Evolutionary conservation across 768 basidiomycete species (phyloP).

Genomic region (Russula ochroleuca): DNA sequence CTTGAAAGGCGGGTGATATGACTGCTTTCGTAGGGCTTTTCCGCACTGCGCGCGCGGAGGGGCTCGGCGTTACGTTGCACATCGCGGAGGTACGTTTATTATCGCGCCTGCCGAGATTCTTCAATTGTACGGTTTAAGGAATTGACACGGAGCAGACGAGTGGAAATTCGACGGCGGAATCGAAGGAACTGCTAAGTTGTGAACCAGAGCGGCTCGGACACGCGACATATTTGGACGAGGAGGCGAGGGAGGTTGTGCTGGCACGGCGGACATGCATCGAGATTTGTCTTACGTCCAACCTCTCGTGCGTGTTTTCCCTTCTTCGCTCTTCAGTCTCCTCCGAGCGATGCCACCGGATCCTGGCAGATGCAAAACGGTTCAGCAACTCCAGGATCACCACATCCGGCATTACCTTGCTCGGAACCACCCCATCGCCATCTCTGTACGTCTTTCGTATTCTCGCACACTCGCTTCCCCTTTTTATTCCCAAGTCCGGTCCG

Average conservation of each 20-base stretch:
- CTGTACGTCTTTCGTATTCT: constrained; percentile 45
- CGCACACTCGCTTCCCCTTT: constrained; percentile 5
- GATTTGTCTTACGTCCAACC: constrained; percentile 77
- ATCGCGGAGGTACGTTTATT: constrained; percentile 71
- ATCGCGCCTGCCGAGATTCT: not conserved
- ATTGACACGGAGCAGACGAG: constrained; percentile 38
- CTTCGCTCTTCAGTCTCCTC: not conserved
- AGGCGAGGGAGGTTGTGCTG: constrained; percentile 53
- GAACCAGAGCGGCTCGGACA: constrained; percentile 70
- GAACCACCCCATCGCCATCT: constrained; percentile 69
- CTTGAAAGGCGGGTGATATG: constrained; percentile 50
- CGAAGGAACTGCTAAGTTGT: constrained; percentile 54
- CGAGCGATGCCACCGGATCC: not conserved
- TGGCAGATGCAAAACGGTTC: constrained; percentile 63
- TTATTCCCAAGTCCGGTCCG: constrained; percentile 4
- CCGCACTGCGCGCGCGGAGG: constrained; percentile 50
- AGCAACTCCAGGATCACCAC: constrained; percentile 63
- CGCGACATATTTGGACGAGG: constrained; percentile 70
- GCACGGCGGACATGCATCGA: constrained; percentile 61
- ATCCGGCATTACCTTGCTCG: constrained; percentile 59
- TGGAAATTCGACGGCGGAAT: constrained; percentile 52
- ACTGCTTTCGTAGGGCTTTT: constrained; percentile 49
- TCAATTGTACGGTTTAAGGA: not conserved
- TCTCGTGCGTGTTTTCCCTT: constrained; percentile 46
- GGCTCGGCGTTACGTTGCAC: constrained; percentile 72